Evolutionary conservation across 2,329 filamentous ascomycete species (phyloP).

Genomic region (Cladosporium austrohemisphaericum): DNA sequence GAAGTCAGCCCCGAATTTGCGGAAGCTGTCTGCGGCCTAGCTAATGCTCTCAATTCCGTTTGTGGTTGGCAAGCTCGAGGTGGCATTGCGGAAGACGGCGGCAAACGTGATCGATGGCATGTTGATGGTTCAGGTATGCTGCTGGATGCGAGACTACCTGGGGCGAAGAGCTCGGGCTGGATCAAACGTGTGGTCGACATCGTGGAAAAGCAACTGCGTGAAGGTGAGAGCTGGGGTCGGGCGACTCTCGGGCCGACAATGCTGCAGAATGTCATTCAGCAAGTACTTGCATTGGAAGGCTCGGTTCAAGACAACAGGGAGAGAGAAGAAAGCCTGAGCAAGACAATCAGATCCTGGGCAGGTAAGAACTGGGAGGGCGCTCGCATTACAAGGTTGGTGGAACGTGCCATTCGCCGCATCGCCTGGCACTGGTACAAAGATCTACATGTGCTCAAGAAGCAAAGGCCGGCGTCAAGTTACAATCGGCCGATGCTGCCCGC

Average conservation of each 20-base stretch:
- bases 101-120: slow-evolving; percentile 84
- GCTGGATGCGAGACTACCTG: slow-evolving; percentile 62
- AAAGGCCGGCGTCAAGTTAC: slow-evolving; percentile 60
- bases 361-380: slow-evolving; percentile 84
- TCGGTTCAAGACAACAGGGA: slow-evolving; percentile 32
- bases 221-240: slow-evolving; percentile 81
- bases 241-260: slow-evolving; percentile 56
- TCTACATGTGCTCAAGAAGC: slow-evolving; percentile 61
- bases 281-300: slow-evolving; percentile 40
- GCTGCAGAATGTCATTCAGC: slow-evolving; percentile 42
- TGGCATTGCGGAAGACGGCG: slow-evolving; percentile 70
- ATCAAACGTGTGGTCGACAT: slow-evolving; percentile 88
- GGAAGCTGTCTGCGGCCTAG: slow-evolving; percentile 92
- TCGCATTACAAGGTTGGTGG: slow-evolving; percentile 74
- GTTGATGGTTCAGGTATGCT: slow-evolving; percentile 82
- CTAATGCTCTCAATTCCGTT: slow-evolving; percentile 92
- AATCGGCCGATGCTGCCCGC: slow-evolving; percentile 68
- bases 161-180: slow-evolving; percentile 67
- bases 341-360: slow-evolving; percentile 53
- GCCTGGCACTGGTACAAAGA: slow-evolving; percentile 88
- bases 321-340: slow-evolving; percentile 36
- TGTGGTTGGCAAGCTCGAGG: slow-evolving; percentile 91
- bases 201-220: slow-evolving; percentile 79
- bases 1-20: slow-evolving; percentile 91
- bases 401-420: slow-evolving; percentile 73